Base-by-base conservation (phyloP, 192 early-diverging fungal species). In the Coemansia sp. region DNA sequence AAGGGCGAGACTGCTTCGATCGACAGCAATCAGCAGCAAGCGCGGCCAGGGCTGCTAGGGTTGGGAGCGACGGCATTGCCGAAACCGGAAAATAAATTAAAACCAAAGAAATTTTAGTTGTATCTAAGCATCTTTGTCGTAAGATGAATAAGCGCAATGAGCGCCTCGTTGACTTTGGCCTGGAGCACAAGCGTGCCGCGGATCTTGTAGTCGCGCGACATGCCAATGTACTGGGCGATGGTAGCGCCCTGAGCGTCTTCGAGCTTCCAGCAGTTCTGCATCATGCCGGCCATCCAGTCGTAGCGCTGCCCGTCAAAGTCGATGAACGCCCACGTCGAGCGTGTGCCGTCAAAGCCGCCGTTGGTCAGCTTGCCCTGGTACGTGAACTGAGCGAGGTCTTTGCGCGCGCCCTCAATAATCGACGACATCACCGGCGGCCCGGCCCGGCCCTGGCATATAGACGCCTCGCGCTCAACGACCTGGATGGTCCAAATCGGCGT, bases 11-110 rank as follows among this genome's bases (percentile, higher is more conserved):
- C 31, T 9, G 62, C 10, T 56, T 2, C 55, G 50, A 44, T 34
- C 31, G 23, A 2, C 57, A 20, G 34, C 8, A 42, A 69, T 55
- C 72, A 34, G 31, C 31, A 34, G 14, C 40, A n/a, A 14, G 40
- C 88, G 10, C 81, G 94, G 66, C 89, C 91, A 14, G 83, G 86
- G 38, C 61, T 93, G 11, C 73, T 96, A 5, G 94, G 94, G 2
- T 68, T 96, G n/a, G 94, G 94, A 23, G 94, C 94, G 1, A 88
- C 89, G 61, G 85, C 89, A 20, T 54, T 59, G 31, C 69, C 40
- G 15, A 44, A 44, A n/a, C 6, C 31, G 31, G 31, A 34, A 34
- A 34, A 34, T 34, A 34, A 34, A 34, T 34, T 34, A 44, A 44
- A 44, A 44, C 40, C 40, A n/a, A 44, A 44, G 15, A 44, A n/a